Evolutionary conservation across 768 basidiomycete species (phyloP).

Genomic region (Gloeostereum incarnatum): DNA sequence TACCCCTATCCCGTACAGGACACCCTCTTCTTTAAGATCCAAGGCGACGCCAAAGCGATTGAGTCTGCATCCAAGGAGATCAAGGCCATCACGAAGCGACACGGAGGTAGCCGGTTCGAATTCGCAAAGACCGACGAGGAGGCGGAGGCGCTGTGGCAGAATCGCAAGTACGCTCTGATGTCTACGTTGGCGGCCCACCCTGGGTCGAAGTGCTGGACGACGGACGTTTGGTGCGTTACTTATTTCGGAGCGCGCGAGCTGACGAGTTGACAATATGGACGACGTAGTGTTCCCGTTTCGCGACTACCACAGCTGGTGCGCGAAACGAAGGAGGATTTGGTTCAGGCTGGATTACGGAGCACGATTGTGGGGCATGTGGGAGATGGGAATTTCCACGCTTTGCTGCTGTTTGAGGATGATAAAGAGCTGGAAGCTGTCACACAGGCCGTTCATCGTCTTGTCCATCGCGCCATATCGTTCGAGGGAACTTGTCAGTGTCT

Average conservation of each 20-base stretch:
- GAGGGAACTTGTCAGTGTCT: constrained; percentile 64
- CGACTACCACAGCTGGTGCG: constrained; percentile 59
- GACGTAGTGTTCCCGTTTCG: constrained; percentile 58
- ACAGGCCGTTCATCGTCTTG: constrained; percentile 59
- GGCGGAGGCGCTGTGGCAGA: constrained; percentile 73
- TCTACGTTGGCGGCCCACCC: constrained; percentile 58
- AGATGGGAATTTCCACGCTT: constrained; percentile 52
- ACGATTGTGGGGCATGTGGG: constrained; percentile 80
- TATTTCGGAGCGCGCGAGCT: neutral
- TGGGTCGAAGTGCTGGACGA: constrained; percentile 69
- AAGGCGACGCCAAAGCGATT: constrained; percentile 59
- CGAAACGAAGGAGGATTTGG: constrained; percentile 75
- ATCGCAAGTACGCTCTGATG: constrained; percentile 77
- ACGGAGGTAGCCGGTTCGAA: constrained; percentile 60
- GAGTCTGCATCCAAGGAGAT: constrained; percentile 49
- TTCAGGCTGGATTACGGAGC: constrained; percentile 41
- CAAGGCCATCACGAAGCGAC: constrained; percentile 50
- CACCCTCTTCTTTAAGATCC: constrained; percentile 88
- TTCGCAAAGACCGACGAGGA: constrained; percentile 71
- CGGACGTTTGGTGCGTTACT: constrained; percentile 72
- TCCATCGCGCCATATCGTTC: constrained; percentile 60
- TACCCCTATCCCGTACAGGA: constrained; percentile 61
- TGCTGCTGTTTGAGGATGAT: constrained; percentile 52
- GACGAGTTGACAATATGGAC: too few species aligned
- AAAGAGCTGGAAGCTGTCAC: constrained; percentile 45